phyloP scores from a whole-genome alignment of 257 asterid species.

The Nicotiana noctiflora region DNA sequence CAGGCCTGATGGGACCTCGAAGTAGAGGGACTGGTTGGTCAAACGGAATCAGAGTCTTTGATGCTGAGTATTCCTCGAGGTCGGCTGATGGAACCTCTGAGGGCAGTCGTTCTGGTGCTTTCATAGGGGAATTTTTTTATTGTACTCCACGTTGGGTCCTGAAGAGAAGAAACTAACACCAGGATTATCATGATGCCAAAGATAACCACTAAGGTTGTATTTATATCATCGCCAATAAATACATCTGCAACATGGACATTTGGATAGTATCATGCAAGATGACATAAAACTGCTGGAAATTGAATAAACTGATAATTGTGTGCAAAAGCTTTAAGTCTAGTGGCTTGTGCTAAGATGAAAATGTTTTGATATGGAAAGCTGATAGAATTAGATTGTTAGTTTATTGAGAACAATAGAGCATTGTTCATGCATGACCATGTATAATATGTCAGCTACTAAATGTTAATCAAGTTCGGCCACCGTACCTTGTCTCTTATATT shows the following conservation, averaged over 20 bases:
- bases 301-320: neutral
- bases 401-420: neutral
- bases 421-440: neutral
- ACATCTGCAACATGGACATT: neutral
- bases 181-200: neutral
- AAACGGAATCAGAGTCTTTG: conserved; percentile 51
- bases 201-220: neutral
- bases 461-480: neutral
- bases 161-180: neutral
- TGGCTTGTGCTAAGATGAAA: neutral
- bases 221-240: neutral
- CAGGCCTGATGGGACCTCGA: conserved; percentile 59
- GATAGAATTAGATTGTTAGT: neutral
- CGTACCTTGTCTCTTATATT: neutral
- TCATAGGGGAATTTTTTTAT: neutral
- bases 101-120: conserved; percentile 9
- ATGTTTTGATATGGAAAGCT: neutral
- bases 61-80: conserved; percentile 59
- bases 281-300: neutral
- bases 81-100: conserved; percentile 24
- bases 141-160: neutral
- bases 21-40: conserved; percentile 56
- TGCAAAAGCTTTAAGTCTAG: neutral
- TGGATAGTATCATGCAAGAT: neutral
- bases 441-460: neutral